Evolutionary conservation across 768 basidiomycete genomes (phyloP), one percentile per base, ranked within the genome.

Genomic region (Mycena belliarum): DNA sequence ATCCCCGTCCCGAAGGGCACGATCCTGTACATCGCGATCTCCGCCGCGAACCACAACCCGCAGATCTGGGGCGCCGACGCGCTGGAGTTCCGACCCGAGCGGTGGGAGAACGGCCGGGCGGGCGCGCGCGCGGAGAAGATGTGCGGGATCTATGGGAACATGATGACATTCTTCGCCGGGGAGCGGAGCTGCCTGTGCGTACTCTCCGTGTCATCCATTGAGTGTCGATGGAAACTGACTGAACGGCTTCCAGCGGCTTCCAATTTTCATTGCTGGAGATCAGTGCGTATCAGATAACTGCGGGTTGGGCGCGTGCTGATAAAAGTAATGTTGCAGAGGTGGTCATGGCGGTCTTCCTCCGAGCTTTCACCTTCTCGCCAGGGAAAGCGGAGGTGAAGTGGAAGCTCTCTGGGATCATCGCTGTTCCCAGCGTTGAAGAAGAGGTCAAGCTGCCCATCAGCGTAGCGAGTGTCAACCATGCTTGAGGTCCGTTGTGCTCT

Each of bases 91-190:
- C 23, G 16, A 42, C 41, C 41, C 6, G 41, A 42, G 41, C 21
- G 41, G 2, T 42, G 41, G 41, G 12, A 21, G 5, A 42, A 42
- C 16, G 49, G 49, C 4, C 28, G 42, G 25, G 49, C 49, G 12
- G 49, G 18, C 20, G 49, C 29, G 2, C 15, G 4, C 2, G 28
- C 38, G 10, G 32, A 32, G 20, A 41, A 29, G 20, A 37, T 51
- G 16, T 51, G 38, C 20, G 49, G 49, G 1, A 32, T 51, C 5
- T 51, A 51, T 42, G 49, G 49, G 29, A 51, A 51, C 38, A 51
- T 32, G 37, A 51, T 51, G 49, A 51, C 49, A 6, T 51, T 51
- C n/a, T 6, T 51, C 25, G 49, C 38, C 5, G 49, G 49, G 2
- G 49, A 2, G 14, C 23, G 40, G 15, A 51, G 49, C 14, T 51